Base-by-base conservation (phyloP, 768 basidiomycete species). In the Mycena pura region DNA sequence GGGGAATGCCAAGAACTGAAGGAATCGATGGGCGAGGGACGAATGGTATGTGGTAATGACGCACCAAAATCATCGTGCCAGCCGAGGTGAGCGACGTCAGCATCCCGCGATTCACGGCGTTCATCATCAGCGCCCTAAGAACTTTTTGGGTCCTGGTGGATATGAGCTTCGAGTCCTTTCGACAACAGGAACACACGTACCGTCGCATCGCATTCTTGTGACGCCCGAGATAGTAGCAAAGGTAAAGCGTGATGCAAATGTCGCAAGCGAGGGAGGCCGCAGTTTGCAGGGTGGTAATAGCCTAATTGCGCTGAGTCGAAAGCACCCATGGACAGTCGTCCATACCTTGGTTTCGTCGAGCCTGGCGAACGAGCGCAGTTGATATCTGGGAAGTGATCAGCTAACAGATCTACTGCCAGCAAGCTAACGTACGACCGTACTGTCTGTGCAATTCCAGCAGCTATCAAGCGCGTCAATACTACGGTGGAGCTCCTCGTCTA, bases 81-180 rank as follows among this genome's bases (percentile, higher is more conserved):
- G 32, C 52, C 3, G 63, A 64, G 8, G 63, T 44, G 47, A 64
- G 13, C 14, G 63, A 47, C 10, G 63, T 64, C 54, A 64, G 43
- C 7, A 24, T 45, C n/a, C 63, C 63, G 17, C 63, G 51, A 22
- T 56, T 64, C 2, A 64, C 60, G 6, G 63, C 63, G 47, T 64
- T 53, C 52, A 64, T 45, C 57, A 64, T 50, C 2, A 27, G n/a
- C n/a, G n/a, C n/a, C n/a, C n/a, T n/a, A n/a, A n/a, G n/a, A n/a
- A n/a, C n/a, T n/a, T n/a, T n/a, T n/a, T n/a, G n/a, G n/a, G n/a
- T n/a, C n/a, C n/a, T n/a, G n/a, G n/a, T n/a, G n/a, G 9, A 39
- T 8, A 40, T 45, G 22, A 41, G 31, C 7, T 7, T n/a, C n/a
- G n/a, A n/a, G n/a, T n/a, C n/a, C n/a, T n/a, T n/a, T 21, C 19